Conservation (phyloP, 345 rosid species). For the Rhizophora mangle region DNA sequence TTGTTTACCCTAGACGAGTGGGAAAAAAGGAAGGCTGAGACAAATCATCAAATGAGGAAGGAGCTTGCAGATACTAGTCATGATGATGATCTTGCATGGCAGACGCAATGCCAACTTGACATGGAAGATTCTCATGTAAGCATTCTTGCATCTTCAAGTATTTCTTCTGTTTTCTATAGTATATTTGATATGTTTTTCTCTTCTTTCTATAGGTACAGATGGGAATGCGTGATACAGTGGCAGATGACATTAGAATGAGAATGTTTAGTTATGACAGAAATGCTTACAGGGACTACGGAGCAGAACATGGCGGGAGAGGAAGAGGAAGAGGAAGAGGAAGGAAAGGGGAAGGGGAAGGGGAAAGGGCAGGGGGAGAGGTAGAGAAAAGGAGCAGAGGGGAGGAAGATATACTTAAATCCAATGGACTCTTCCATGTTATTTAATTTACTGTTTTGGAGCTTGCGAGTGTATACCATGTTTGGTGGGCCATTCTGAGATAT, state of each 20-base stretch:
- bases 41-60: slow-evolving; percentile 28
- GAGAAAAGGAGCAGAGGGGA: background rate
- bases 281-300: slow-evolving; percentile 21
- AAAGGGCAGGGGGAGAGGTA: slow-evolving; percentile 32
- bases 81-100: slow-evolving; percentile 83
- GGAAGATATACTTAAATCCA: slow-evolving; percentile 4
- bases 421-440: background rate
- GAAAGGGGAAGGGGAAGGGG: slow-evolving; percentile 32
- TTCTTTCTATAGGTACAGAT: slow-evolving; percentile 40
- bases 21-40: slow-evolving; percentile 54
- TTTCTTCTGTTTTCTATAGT: slow-evolving; percentile 3
- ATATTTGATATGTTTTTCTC: background rate
- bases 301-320: slow-evolving; percentile 49
- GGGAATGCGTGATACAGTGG: slow-evolving; percentile 38
- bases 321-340: slow-evolving; percentile 31
- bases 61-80: slow-evolving; percentile 42
- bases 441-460: background rate
- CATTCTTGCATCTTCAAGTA: slow-evolving; percentile 13
- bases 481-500: too few species aligned
- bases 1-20: slow-evolving; percentile 70
- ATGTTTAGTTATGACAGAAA: slow-evolving; percentile 72
- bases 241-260: slow-evolving; percentile 61
- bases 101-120: slow-evolving; percentile 79
- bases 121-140: slow-evolving; percentile 69
- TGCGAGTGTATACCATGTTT: background rate